phyloP scores from a whole-genome alignment of 257 asterid species.

The Solanum phureja region DNA sequence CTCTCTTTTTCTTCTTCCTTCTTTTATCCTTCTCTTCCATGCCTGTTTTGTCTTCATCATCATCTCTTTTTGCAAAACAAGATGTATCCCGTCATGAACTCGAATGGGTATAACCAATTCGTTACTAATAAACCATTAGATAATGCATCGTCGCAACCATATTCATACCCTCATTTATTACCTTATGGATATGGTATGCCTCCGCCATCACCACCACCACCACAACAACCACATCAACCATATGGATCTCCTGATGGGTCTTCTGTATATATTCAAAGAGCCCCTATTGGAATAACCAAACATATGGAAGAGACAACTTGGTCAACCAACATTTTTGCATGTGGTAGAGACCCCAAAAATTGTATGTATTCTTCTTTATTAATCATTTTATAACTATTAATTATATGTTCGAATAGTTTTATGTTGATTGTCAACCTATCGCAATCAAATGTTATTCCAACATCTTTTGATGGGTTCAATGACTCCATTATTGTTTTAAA shows the following conservation, averaged over 20 bases:
- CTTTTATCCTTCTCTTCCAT: not conserved
- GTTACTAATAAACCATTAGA: not conserved
- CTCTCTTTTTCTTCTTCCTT: not conserved
- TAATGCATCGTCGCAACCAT: not conserved
- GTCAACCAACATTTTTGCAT: slow-evolving; percentile 10
- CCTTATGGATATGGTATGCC: not conserved
- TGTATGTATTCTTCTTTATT: not conserved
- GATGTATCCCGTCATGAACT: not conserved
- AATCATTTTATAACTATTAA: not conserved
- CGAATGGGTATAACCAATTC: not conserved
- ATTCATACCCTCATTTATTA: not conserved
- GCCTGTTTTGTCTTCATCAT: not conserved
- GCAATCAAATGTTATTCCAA: not conserved
- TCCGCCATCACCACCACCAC: not conserved
- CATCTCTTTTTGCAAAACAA: not conserved
- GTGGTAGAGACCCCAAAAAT: slow-evolving; percentile 2
- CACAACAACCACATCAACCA: not conserved
- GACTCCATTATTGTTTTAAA: not conserved
- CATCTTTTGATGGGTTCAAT: not conserved
- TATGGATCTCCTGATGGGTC: not conserved
- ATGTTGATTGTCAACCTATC: not conserved
- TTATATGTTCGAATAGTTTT: not conserved
- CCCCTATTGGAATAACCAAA: not conserved
- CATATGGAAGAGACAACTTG: slow-evolving; percentile 8
- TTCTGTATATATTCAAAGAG: not conserved